Conservation (phyloP, 176 grass and related monocot species). For the Oryza longistaminata region DNA sequence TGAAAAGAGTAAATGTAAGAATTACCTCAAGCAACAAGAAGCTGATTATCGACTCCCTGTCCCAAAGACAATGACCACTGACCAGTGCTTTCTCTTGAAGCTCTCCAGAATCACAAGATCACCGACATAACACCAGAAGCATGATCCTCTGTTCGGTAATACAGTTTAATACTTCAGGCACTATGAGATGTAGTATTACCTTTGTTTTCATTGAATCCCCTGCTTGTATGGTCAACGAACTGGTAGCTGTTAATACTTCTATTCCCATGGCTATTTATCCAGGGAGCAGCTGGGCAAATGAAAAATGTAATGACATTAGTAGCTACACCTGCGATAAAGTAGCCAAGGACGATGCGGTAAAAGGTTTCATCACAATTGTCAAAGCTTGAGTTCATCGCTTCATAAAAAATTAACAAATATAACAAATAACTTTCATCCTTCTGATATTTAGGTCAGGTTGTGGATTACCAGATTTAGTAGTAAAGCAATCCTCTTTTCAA, state of each 20-base stretch:
- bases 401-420: not conserved
- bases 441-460: not conserved
- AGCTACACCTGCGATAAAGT: not conserved
- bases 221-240: not conserved
- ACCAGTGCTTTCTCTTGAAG: not conserved
- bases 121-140: not conserved
- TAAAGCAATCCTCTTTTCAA: not conserved
- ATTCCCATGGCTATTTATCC: not conserved
- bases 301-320: slow-evolving; percentile 9
- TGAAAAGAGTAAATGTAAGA: not conserved
- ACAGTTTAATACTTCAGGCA: not conserved
- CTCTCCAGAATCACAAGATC: not conserved
- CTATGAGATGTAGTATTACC: not conserved
- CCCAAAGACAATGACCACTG: not conserved
- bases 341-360: not conserved
- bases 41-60: not conserved
- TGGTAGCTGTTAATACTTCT: not conserved
- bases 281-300: not conserved
- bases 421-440: not conserved
- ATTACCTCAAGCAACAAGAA: not conserved
- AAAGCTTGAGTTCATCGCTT: not conserved
- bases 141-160: not conserved
- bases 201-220: not conserved
- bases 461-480: not conserved
- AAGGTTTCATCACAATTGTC: not conserved